Conservation (phyloP, 2,329 filamentous ascomycete genomes). For the Verticillium klebahnii region DNA sequence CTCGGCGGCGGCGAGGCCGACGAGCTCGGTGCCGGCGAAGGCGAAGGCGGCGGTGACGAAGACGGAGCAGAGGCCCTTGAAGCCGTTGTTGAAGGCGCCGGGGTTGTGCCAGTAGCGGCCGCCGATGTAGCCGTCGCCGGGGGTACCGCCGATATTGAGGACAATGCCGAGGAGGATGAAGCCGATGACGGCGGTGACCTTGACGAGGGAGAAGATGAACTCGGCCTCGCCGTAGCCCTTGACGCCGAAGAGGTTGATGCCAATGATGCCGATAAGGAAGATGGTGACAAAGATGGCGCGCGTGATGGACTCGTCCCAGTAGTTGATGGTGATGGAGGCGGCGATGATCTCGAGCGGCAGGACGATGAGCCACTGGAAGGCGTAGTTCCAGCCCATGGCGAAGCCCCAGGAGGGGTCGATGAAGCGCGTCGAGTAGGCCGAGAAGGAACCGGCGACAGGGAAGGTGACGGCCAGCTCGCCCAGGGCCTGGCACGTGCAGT, state of each 20-base stretch:
- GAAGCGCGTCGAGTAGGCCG: constrained; percentile 87
- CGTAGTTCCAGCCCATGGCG: constrained; percentile 94
- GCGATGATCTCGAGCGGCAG: constrained; percentile 84
- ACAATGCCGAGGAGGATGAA: constrained; percentile 88
- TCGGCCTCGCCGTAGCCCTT: constrained; percentile 88
- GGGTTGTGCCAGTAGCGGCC: constrained; percentile 71
- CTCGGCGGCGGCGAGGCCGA: constrained; percentile 73
- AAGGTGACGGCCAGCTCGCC: constrained; percentile 90
- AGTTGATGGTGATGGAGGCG: constrained; percentile 77
- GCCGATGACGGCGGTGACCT: constrained; percentile 78
- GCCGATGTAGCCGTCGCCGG: constrained; percentile 72
- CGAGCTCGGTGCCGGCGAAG: constrained; percentile 71
- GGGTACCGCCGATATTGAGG: constrained; percentile 77
- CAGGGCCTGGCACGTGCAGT: constrained; percentile 85
- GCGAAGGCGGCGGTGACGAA: constrained; percentile 75
- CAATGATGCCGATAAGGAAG: constrained; percentile 71
- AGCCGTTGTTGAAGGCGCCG: constrained; percentile 80
- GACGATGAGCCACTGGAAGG: constrained; percentile 80
- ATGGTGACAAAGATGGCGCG: constrained; percentile 77
- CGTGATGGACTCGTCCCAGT: constrained; percentile 64
- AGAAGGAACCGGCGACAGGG: constrained; percentile 88
- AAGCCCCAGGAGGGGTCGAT: constrained; percentile 93
- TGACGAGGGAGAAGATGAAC: constrained; percentile 81
- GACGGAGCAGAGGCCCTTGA: constrained; percentile 76
- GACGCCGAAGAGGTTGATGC: constrained; percentile 84